phyloP scores from a whole-genome alignment of 139 green algal species.

The Volvox reticuliferus region DNA sequence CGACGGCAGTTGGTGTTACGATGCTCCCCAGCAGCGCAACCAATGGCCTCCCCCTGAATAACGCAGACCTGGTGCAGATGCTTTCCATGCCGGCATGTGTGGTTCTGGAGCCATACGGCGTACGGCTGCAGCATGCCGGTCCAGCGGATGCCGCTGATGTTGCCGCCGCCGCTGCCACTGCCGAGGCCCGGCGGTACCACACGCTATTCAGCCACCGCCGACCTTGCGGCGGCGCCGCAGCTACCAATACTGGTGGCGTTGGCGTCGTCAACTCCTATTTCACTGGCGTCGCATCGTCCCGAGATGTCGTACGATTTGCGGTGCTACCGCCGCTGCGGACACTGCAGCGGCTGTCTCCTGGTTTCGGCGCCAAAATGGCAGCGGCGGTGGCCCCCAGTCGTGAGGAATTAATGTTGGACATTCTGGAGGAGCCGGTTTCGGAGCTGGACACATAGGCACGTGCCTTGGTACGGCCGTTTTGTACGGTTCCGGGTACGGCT shows the following conservation, averaged over 20 bases:
- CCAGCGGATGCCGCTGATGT: neutral
- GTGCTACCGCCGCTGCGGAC: slow-evolving; percentile 34
- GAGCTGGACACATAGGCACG: neutral
- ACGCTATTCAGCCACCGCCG: slow-evolving; percentile 25
- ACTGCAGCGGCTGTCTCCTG: slow-evolving; percentile 3
- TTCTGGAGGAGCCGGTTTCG: slow-evolving; percentile 20
- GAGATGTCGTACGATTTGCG: slow-evolving; percentile 29
- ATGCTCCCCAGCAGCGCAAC: too few species aligned
- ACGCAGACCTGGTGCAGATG: neutral
- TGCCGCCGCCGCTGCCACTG: neutral
- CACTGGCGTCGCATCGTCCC: neutral
- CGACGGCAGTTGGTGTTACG: too few species aligned
- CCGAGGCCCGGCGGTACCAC: neutral
- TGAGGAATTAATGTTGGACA: slow-evolving; percentile 22
- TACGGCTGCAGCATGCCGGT: slow-evolving; percentile 13
- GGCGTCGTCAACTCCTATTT: neutral
- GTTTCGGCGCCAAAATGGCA: slow-evolving; percentile 3
- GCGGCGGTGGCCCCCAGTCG: slow-evolving; percentile 7
- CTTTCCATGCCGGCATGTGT: neutral
- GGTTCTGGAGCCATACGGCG: slow-evolving; percentile 21
- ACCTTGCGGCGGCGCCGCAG: neutral
- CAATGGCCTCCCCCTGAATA: neutral
- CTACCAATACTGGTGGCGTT: too few species aligned
- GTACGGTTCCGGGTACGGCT: too few species aligned
- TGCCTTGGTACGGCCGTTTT: neutral